A percentile compares a stretch with the other conserved stretches of the same genome.
These are phyloP conservation scores for Miamiensis avidus DNA, from an alignment of 169 alveolate genomes.

Conservation along the genomic window DNA sequence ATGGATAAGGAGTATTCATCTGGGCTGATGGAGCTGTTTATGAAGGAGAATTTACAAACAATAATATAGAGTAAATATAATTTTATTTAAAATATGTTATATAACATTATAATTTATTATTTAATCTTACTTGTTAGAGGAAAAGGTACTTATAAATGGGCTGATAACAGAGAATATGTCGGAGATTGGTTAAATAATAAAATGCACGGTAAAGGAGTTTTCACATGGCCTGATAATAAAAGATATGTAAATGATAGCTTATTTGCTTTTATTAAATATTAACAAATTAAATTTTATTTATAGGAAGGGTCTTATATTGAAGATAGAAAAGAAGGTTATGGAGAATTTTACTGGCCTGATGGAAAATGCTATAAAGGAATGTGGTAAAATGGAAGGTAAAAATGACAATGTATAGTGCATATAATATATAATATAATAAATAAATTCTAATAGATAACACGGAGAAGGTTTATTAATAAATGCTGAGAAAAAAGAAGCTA, in stretches of 20 bases:
- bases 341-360: constrained; percentile 60
- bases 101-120: constrained; percentile 27
- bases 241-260: constrained; percentile 42
- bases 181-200: constrained; percentile 77
- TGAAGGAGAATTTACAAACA: not conserved
- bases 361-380: constrained; percentile 62
- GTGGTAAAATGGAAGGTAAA: constrained; percentile 67
- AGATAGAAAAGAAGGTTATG: constrained; percentile 72
- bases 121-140: constrained; percentile 71
- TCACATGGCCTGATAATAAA: constrained; percentile 77
- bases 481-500: not conserved
- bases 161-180: constrained; percentile 74
- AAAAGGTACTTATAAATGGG: constrained; percentile 68
- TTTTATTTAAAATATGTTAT: not conserved
- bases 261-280: constrained; percentile 13
- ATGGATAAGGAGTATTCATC: not conserved
- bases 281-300: not conserved
- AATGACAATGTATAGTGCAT: not conserved
- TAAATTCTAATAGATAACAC: not conserved
- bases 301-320: constrained; percentile 45
- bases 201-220: constrained; percentile 73
- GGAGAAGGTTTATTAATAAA: not conserved
- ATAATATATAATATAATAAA: no score
- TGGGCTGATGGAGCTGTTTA: constrained; percentile 3
- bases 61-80: not conserved